phyloP scores from a whole-genome alignment of 2,329 filamentous ascomycete genomes.

The Colletotrichum echinochloae region DNA sequence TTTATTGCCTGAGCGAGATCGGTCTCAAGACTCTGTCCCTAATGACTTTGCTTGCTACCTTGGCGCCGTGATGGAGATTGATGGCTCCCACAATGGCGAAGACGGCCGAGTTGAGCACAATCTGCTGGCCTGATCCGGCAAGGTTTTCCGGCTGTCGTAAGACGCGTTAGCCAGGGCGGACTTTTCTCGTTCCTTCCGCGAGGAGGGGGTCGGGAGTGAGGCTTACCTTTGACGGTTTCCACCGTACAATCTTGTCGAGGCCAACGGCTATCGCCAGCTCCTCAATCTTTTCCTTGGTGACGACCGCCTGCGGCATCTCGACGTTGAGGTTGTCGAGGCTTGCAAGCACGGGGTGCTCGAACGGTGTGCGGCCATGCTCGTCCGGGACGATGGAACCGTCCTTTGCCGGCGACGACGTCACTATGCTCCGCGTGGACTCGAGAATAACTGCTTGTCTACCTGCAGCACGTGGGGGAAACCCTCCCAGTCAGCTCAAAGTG shows the following conservation, averaged over 20 bases:
- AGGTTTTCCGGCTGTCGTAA: slow-evolving; percentile 72
- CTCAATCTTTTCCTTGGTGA: slow-evolving; percentile 75
- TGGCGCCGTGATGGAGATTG: slow-evolving; percentile 87
- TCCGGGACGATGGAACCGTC: slow-evolving; percentile 53
- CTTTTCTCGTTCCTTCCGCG: slow-evolving; percentile 2
- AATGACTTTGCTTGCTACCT: slow-evolving; percentile 79
- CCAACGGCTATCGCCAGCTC: slow-evolving; percentile 77
- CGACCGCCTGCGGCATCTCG: slow-evolving; percentile 69
- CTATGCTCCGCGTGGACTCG: slow-evolving; percentile 61
- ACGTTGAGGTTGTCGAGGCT: slow-evolving; percentile 79
- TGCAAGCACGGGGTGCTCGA: slow-evolving; percentile 76
- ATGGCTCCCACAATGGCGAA: slow-evolving; percentile 91
- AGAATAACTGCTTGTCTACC: slow-evolving; percentile 46
- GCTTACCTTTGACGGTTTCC: slow-evolving; percentile 86
- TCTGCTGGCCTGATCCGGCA: slow-evolving; percentile 76
- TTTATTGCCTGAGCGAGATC: slow-evolving; percentile 43
- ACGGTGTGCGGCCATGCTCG: slow-evolving; percentile 71
- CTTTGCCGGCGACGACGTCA: slow-evolving; percentile 60
- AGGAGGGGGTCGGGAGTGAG: slow-evolving; percentile 2
- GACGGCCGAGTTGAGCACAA: slow-evolving; percentile 81
- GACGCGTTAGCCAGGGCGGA: slow-evolving; percentile 8
- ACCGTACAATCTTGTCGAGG: slow-evolving; percentile 81
- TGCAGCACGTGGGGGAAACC: slow-evolving; percentile 39
- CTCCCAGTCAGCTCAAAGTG: slow-evolving; percentile 23
- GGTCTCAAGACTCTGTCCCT: slow-evolving; percentile 78